Conservation (phyloP, 1,139 yeast genomes). For the Kluyveromyces sp. region DNA sequence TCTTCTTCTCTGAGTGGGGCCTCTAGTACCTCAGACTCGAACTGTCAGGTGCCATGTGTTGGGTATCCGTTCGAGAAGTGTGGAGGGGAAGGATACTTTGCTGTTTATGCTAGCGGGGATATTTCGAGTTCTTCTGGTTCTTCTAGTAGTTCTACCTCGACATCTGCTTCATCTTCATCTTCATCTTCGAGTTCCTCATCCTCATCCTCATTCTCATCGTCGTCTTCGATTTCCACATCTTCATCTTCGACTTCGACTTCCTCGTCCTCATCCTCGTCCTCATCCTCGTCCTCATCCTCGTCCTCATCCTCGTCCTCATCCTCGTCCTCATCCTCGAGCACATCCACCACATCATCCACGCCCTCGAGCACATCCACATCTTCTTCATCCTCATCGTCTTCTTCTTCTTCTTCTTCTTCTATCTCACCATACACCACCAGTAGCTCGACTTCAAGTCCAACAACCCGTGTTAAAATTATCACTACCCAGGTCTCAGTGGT, state of each 20-base stretch:
- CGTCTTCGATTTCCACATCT: slow-evolving; percentile 4
- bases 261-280: neutral
- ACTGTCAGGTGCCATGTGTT: slow-evolving; percentile 45
- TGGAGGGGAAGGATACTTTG: slow-evolving; percentile 49
- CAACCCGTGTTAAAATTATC: slow-evolving; percentile 6
- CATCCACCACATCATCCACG: slow-evolving; percentile 4
- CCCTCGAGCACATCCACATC: neutral
- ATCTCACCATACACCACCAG: slow-evolving; percentile 2
- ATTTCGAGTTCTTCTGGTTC: slow-evolving; percentile 10
- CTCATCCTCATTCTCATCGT: slow-evolving; percentile 3
- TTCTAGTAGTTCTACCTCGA: slow-evolving; percentile 6
- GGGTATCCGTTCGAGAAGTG: slow-evolving; percentile 52
- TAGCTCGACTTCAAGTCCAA: neutral
- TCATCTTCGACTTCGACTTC: neutral
- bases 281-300: too few relatives aligned
- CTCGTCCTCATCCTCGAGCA: too few relatives aligned
- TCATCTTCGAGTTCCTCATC: neutral
- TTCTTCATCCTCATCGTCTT: slow-evolving; percentile 1
- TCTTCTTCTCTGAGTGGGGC: slow-evolving; percentile 30
- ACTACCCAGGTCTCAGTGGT: slow-evolving; percentile 13
- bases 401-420: too few relatives aligned
- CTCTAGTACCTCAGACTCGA: slow-evolving; percentile 29
- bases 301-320: too few relatives aligned
- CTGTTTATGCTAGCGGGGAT: slow-evolving; percentile 35
- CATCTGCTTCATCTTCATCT: slow-evolving; percentile 4